Percentiles rank a stretch among this genome's conserved stretches.
These are phyloP conservation scores for Phytopythium ostracodes DNA, from an alignment of 352 stramenopile genomes.

Conservation along the genomic window DNA sequence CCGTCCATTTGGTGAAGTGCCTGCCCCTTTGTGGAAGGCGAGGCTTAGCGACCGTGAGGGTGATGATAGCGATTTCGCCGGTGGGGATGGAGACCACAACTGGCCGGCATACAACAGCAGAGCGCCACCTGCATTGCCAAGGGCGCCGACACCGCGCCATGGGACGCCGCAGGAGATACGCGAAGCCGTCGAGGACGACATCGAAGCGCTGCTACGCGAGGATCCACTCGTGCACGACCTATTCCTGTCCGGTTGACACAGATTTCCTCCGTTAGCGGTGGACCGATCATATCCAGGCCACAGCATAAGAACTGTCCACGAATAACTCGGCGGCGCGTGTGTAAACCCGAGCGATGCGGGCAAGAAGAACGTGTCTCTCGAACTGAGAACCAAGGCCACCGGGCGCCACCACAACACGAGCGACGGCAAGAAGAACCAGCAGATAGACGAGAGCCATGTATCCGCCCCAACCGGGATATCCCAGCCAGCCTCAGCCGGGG, in stretches of 20 bases:
- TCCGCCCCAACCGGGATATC: not conserved
- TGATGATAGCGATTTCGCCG: not conserved
- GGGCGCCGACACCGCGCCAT: not conserved
- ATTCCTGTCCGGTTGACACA: not conserved
- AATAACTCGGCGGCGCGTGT: not conserved
- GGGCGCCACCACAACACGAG: not conserved
- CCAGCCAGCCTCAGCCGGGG: not conserved
- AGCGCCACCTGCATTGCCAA: not conserved
- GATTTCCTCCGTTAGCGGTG: too few species aligned
- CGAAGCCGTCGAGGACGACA: slow-evolving; percentile 33
- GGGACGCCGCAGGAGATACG: slow-evolving; percentile 13
- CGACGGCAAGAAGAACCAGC: not conserved
- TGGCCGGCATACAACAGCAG: not conserved
- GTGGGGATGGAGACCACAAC: not conserved
- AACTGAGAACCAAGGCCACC: not conserved
- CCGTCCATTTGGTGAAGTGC: not conserved
- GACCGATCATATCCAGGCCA: not conserved
- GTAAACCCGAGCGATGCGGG: too few species aligned
- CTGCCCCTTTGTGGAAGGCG: not conserved
- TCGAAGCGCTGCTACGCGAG: slow-evolving; percentile 25
- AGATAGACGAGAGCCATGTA: not conserved
- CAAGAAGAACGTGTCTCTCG: too few species aligned
- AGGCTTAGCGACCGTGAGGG: not conserved
- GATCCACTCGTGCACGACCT: not conserved
- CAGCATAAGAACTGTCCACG: not conserved